A percentile compares a stretch with the other conserved stretches of the same genome.
These are phyloP conservation scores for Suillus brevipes DNA, from an alignment of 768 basidiomycete species.

Conservation along the genomic window DNA sequence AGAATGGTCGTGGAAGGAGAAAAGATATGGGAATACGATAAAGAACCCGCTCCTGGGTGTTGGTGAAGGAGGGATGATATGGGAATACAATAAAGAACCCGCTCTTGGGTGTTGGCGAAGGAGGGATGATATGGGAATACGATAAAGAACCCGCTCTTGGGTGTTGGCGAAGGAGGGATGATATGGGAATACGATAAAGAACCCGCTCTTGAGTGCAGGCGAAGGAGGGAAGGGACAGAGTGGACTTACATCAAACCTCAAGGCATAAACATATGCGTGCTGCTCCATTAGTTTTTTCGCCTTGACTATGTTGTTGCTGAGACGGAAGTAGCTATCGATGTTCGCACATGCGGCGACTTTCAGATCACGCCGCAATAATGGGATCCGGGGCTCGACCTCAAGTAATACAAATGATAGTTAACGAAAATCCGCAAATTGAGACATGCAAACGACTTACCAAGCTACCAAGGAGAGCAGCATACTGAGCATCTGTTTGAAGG, in stretches of 20 bases:
- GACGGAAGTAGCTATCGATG: neutral
- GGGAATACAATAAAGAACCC: too few species aligned
- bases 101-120: too few species aligned
- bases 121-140: too few species aligned
- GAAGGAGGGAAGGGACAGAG: neutral
- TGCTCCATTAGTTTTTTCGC: neutral
- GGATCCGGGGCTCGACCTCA: neutral
- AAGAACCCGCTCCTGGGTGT: too few species aligned
- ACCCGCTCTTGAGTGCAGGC: neutral
- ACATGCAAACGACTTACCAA: neutral
- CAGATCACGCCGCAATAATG: neutral
- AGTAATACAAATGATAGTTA: neutral
- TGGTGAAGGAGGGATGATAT: too few species aligned
- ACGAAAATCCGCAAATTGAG: neutral
- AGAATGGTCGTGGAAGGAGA: too few species aligned
- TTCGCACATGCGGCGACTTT: neutral
- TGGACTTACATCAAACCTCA: neutral
- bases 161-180: too few species aligned
- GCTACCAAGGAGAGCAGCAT: neutral
- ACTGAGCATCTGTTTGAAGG: neutral
- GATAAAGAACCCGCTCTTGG: too few species aligned
- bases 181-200: neutral
- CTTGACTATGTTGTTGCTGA: neutral
- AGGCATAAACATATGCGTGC: neutral
- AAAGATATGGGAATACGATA: too few species aligned